Percentiles rank a stretch among this genome's conserved stretches.
Evolutionary conservation across 83 land plant genomes (phyloP).

Genomic region (Thuja plicata): DNA sequence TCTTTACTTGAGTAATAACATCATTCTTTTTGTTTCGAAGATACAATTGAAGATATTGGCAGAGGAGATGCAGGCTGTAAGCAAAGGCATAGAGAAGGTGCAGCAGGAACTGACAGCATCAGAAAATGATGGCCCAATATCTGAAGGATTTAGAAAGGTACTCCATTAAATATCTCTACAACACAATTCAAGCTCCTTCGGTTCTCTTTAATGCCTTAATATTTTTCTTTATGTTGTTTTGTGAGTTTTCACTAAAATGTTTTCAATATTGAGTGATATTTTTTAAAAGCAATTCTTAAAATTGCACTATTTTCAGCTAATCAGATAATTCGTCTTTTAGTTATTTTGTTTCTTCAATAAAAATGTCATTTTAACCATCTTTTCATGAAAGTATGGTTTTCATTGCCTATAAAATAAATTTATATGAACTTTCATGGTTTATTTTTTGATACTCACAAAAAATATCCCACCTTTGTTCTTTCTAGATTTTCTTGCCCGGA

Average conservation of each 20-base stretch:
- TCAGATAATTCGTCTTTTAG: no score
- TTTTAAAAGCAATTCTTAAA: not conserved
- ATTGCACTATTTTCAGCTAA: not conserved
- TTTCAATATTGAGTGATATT: not conserved
- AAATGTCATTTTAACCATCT: no score
- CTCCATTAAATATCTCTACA: not conserved
- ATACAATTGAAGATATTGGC: conserved; percentile 82
- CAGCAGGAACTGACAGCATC: conserved; percentile 79
- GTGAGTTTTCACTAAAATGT: not conserved
- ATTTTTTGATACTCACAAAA: no score
- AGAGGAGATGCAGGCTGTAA: conserved; percentile 97
- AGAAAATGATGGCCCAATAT: conserved; percentile 85
- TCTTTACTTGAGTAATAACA: not conserved
- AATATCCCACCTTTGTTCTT: no score
- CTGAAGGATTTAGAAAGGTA: conserved; percentile 76
- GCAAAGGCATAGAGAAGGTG: conserved; percentile 88
- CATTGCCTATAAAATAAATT: no score
- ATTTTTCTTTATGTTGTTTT: not conserved
- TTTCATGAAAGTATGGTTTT: no score
- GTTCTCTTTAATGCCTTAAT: not conserved
- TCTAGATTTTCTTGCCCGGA: no score
- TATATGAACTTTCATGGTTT: no score
- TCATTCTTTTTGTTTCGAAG: conserved; percentile 30
- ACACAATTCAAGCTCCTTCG: not conserved
- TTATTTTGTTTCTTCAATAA: no score